Conservation (phyloP, 2,329 filamentous ascomycete species). For the Phoma sp. region DNA sequence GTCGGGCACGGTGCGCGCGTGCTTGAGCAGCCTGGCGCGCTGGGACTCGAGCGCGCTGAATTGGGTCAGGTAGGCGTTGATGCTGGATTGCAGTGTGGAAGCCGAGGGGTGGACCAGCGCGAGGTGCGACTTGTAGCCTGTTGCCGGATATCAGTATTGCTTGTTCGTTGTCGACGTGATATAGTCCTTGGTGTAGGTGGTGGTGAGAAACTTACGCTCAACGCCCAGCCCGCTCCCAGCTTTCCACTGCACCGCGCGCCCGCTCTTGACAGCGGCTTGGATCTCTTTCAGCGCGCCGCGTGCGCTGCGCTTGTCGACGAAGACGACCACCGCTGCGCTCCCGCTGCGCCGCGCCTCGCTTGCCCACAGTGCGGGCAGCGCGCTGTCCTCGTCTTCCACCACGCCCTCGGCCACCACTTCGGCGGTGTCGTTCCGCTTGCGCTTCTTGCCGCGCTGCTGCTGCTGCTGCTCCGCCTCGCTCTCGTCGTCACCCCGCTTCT, state of each 20-base stretch:
- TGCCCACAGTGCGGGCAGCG: slow-evolving; percentile 76
- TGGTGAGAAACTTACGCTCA: slow-evolving; percentile 52
- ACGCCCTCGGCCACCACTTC: slow-evolving; percentile 47
- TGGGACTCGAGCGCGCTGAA: slow-evolving; percentile 73
- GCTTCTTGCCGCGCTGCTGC: slow-evolving; percentile 56
- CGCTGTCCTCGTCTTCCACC: slow-evolving; percentile 63
- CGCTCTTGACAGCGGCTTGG: slow-evolving; percentile 63
- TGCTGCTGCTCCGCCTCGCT: slow-evolving; percentile 41
- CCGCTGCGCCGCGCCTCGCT: slow-evolving; percentile 73
- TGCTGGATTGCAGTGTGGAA: slow-evolving; percentile 68
- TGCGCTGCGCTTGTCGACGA: slow-evolving; percentile 82
- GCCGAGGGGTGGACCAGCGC: slow-evolving; percentile 73
- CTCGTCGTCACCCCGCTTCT: slow-evolving; percentile 39
- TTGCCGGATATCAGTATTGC: slow-evolving; percentile 33
- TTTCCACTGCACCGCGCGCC: slow-evolving; percentile 72
- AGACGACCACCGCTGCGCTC: slow-evolving; percentile 77
- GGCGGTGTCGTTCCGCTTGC: slow-evolving; percentile 55
- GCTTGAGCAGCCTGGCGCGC: slow-evolving; percentile 65
- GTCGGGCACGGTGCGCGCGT: slow-evolving; percentile 79
- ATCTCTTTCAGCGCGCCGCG: slow-evolving; percentile 78
- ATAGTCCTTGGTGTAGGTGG: slow-evolving; percentile 13
- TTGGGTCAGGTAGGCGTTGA: slow-evolving; percentile 86
- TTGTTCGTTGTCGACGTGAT: background rate
- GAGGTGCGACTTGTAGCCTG: slow-evolving; percentile 68
- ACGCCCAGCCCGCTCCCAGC: slow-evolving; percentile 56